These are phyloP conservation scores for Senecio squalidus DNA, from an alignment of 140 eudicot genomes.

Conservation along the genomic window DNA sequence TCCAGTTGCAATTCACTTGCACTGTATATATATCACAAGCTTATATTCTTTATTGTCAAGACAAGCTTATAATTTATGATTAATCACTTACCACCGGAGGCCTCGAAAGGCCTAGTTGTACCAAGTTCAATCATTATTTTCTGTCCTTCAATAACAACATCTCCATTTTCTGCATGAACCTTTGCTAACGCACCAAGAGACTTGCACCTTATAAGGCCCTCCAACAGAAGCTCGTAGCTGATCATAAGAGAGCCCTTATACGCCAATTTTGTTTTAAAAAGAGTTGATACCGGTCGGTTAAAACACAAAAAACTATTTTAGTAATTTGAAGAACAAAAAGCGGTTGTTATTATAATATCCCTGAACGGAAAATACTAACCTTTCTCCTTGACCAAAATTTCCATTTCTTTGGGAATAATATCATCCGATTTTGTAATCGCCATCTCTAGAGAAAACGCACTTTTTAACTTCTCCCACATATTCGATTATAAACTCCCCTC, in stretches of 20 bases:
- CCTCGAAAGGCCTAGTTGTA: conserved; percentile 93
- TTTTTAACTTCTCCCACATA: no score
- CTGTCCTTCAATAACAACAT: conserved; percentile 96
- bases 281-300: conserved; percentile 76
- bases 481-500: no score
- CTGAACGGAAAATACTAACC: conserved; percentile 31
- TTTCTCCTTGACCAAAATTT: conserved; percentile 90
- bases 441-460: no score
- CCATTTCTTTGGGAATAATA: conserved; percentile 73
- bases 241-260: conserved; percentile 93
- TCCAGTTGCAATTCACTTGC: conserved; percentile 54
- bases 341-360: background rate
- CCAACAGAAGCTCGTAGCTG: conserved; percentile 74
- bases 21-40: background rate
- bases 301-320: conserved; percentile 10
- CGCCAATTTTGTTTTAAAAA: conserved; percentile 90
- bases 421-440: conserved; percentile 98
- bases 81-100: conserved; percentile 75
- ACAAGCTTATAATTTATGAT: background rate
- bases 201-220: conserved; percentile 88
- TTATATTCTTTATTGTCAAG: background rate
- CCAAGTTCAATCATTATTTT: conserved; percentile 95
- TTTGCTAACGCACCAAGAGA: conserved; percentile 93
- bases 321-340: conserved; percentile 1
- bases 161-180: conserved; percentile 99